Evolutionary conservation across 2,329 filamentous ascomycete genomes (phyloP).

Genomic region (Epichloe bromicola): DNA sequence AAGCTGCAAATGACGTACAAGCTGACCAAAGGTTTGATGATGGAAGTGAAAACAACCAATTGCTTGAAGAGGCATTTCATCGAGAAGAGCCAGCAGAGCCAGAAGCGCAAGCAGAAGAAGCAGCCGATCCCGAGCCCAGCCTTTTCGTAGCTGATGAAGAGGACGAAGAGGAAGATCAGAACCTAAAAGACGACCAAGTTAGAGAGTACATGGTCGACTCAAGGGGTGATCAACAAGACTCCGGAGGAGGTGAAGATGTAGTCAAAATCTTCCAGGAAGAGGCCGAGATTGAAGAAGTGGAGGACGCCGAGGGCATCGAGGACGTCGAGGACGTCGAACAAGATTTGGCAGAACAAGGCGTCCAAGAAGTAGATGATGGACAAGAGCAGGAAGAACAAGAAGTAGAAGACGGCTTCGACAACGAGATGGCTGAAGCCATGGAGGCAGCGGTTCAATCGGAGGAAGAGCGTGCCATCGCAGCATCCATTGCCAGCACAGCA

Average conservation of each 20-base stretch:
- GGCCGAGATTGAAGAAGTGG: not conserved
- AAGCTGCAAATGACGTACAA: not conserved
- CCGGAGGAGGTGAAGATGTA: not conserved
- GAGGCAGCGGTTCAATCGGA: slow-evolving; percentile 6
- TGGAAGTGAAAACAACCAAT: not conserved
- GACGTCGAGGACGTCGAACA: slow-evolving; percentile 5
- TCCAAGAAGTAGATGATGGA: not conserved
- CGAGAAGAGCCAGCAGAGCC: not conserved
- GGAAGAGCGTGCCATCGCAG: not conserved
- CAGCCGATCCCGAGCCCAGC: not conserved
- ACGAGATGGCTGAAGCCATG: slow-evolving; percentile 1
- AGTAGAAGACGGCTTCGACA: not conserved
- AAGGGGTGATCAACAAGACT: not conserved
- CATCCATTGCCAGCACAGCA: slow-evolving; percentile 19
- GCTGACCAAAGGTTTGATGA: not conserved
- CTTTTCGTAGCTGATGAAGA: not conserved
- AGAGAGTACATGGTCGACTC: not conserved
- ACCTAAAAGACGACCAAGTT: not conserved
- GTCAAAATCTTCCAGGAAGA: not conserved
- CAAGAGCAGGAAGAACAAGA: slow-evolving; percentile 6
- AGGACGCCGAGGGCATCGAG: slow-evolving; percentile 3
- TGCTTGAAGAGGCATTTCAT: not conserved
- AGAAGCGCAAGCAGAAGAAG: not conserved
- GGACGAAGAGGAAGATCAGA: not conserved
- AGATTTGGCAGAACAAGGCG: slow-evolving; percentile 1